Evolutionary conservation across 768 basidiomycete genomes (phyloP).

Genomic region (Saitozyma sp.): DNA sequence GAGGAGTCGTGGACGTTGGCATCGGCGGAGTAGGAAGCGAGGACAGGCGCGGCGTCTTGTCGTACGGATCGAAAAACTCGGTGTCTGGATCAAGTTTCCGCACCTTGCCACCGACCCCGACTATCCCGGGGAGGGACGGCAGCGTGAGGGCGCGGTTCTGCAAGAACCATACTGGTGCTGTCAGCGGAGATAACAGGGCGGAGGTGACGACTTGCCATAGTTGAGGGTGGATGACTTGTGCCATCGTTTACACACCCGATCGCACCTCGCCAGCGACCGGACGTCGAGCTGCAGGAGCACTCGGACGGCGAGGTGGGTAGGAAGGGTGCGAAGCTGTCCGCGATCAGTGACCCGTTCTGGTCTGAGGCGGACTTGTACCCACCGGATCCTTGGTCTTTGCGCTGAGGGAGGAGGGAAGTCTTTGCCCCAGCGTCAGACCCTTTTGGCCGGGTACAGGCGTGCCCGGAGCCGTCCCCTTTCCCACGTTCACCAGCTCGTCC

Average conservation of each 20-base stretch:
- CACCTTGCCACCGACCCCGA: constrained; percentile 53
- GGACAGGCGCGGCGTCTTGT: constrained; percentile 46
- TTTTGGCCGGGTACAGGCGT: constrained; percentile 32
- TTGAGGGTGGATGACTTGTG: constrained; percentile 83
- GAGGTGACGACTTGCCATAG: constrained; percentile 62
- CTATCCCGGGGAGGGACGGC: constrained; percentile 71
- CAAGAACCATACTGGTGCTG: constrained; percentile 82
- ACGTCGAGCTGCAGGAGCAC: constrained; percentile 69
- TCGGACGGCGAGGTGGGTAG: constrained; percentile 76
- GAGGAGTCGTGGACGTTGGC: constrained; percentile 52
- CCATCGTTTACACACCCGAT: constrained; percentile 84
- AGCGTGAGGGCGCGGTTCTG: constrained; percentile 85
- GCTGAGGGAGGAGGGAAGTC: constrained; percentile 18
- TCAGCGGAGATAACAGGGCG: background rate
- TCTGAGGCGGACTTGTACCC: constrained; percentile 13
- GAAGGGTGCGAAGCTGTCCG: constrained; percentile 56
- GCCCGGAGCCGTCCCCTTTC: constrained; percentile 44
- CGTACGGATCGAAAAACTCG: constrained; percentile 50
- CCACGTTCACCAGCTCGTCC: constrained; percentile 42
- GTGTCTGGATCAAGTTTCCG: constrained; percentile 28
- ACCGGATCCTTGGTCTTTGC: constrained; percentile 46
- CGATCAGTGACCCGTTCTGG: too few relatives aligned
- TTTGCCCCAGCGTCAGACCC: constrained; percentile 22
- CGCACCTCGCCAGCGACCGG: constrained; percentile 70
- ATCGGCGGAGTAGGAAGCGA: constrained; percentile 38